A percentile compares a stretch with the other conserved stretches of the same genome.
phyloP scores from a whole-genome alignment of 2,329 filamentous ascomycete species.

The Parasarocladium wereldwijsianum region DNA sequence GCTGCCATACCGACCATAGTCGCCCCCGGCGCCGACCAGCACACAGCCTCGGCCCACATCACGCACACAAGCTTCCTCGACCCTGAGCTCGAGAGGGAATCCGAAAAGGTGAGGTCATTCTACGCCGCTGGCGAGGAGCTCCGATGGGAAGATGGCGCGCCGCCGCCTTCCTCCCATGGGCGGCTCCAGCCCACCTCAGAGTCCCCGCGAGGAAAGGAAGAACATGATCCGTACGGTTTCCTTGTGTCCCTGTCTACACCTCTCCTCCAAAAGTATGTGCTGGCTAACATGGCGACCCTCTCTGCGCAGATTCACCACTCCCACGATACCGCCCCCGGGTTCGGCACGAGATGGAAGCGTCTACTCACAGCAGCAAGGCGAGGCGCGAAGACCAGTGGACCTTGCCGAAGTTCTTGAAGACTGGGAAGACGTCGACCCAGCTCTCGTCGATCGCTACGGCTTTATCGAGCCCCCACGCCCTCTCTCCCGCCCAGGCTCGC shows the following conservation, averaged over 20 bases:
- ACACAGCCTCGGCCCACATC: constrained; percentile 1
- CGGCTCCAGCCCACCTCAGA: constrained; percentile 31
- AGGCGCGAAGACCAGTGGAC: constrained; percentile 25
- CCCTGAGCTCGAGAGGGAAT: constrained; percentile 44
- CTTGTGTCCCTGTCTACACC: constrained; percentile 23
- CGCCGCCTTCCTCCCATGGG: constrained; percentile 29
- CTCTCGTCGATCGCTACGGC: constrained; percentile 52
- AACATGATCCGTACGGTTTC: constrained; percentile 43
- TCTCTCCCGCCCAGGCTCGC: constrained; percentile 15
- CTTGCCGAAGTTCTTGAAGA: constrained; percentile 48
- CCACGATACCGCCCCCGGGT: constrained; percentile 18
- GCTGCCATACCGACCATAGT: constrained; percentile 7
- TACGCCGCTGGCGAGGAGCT: constrained; percentile 41
- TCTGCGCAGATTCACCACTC: too few species aligned
- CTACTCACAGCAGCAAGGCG: constrained; percentile 27
- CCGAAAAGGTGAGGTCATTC: constrained; percentile 53
- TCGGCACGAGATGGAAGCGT: constrained; percentile 28
- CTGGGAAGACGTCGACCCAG: constrained; percentile 48
- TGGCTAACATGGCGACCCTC: too few species aligned
- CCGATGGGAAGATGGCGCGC: constrained; percentile 35
- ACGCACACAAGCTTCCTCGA: constrained; percentile 19
- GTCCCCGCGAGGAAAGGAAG: constrained; percentile 32
- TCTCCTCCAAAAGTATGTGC: too few species aligned
- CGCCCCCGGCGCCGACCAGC: neutral
- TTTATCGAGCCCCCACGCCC: constrained; percentile 42